A percentile compares a stretch with the other conserved stretches of the same genome.
phyloP scores from a whole-genome alignment of 768 basidiomycete genomes.

The Boletales sp. region DNA sequence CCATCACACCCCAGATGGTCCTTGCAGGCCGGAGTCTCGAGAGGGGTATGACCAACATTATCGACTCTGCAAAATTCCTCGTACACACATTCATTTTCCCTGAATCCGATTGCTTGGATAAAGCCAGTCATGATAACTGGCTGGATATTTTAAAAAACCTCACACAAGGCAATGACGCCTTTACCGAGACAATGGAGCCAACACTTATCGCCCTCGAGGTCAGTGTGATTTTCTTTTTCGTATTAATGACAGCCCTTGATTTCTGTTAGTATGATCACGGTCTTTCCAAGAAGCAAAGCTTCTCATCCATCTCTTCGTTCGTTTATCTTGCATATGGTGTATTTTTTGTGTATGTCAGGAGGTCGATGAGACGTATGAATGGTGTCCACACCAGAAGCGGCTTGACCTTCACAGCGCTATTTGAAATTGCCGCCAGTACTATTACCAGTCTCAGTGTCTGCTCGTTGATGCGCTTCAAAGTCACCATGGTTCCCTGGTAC shows the following conservation, averaged over 20 bases:
- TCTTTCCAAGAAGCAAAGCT: conserved; percentile 41
- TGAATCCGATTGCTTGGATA: conserved; percentile 65
- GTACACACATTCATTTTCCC: conserved; percentile 83
- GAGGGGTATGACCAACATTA: conserved; percentile 40
- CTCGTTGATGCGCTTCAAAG: conserved; percentile 81
- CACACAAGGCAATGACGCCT: conserved; percentile 33
- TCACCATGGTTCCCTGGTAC: conserved; percentile 88
- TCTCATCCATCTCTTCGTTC: conserved; percentile 64
- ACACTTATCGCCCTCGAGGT: conserved; percentile 46
- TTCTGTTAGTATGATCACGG: conserved; percentile 50
- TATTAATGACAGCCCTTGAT: conserved; percentile 6
- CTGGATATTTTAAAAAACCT: conserved; percentile 48
- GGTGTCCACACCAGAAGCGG: conserved; percentile 89
- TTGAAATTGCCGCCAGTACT: conserved; percentile 89
- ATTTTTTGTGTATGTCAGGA: conserved; percentile 72
- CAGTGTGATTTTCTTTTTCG: conserved; percentile 12
- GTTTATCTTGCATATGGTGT: conserved; percentile 73
- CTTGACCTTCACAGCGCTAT: conserved; percentile 87
- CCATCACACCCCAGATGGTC: conserved; percentile 71
- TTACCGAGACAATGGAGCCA: conserved; percentile 41
- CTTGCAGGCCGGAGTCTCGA: conserved; percentile 64
- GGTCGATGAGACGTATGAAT: conserved; percentile 72
- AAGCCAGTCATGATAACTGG: conserved; percentile 63
- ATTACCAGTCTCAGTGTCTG: conserved; percentile 93
- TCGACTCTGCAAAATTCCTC: conserved; percentile 66